A percentile compares a stretch with the other conserved stretches of the same genome.
These are phyloP conservation scores for thale cress (Arabidopsis thaliana) DNA, from an alignment of 345 rosid species.

Conservation along the genomic window DNA sequence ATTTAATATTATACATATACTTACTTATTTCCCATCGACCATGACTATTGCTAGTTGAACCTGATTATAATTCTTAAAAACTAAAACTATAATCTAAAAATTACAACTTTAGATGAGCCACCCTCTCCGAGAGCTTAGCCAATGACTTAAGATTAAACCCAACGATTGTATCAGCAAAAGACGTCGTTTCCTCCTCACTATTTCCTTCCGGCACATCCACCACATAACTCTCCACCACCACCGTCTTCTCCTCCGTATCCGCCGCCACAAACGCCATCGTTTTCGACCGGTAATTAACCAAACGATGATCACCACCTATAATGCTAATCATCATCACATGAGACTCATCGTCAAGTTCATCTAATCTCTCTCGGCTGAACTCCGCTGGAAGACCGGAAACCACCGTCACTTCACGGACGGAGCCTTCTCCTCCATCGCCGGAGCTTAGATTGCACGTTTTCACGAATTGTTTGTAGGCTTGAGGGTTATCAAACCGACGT, in stretches of 20 bases:
- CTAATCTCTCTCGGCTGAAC: constrained; percentile 62
- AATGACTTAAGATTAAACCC: constrained; percentile 66
- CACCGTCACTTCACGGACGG: constrained; percentile 59
- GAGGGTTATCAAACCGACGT: constrained; percentile 67
- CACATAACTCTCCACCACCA: constrained; percentile 72
- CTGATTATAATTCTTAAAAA: not conserved
- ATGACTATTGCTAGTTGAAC: constrained; percentile 4
- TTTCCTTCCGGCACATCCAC: constrained; percentile 71
- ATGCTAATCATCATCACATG: constrained; percentile 63
- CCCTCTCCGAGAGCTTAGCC: constrained; percentile 61
- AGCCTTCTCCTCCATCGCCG: constrained; percentile 60
- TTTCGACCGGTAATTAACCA: constrained; percentile 61
- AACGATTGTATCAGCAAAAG: constrained; percentile 62
- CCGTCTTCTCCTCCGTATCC: constrained; percentile 47
- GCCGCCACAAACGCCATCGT: constrained; percentile 51
- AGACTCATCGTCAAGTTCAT: constrained; percentile 64
- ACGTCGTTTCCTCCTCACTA: constrained; percentile 62
- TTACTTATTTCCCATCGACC: not conserved
- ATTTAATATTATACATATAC: not conserved
- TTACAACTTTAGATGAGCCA: constrained; percentile 2
- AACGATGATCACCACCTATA: constrained; percentile 74
- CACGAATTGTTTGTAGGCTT: constrained; percentile 70
- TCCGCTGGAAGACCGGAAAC: constrained; percentile 67
- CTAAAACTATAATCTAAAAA: not conserved
- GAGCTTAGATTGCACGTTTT: constrained; percentile 55